A percentile compares a stretch with the other conserved stretches of the same genome.
phyloP scores from a whole-genome alignment of 305 asterid genomes.

The Fraxinus sp. region DNA sequence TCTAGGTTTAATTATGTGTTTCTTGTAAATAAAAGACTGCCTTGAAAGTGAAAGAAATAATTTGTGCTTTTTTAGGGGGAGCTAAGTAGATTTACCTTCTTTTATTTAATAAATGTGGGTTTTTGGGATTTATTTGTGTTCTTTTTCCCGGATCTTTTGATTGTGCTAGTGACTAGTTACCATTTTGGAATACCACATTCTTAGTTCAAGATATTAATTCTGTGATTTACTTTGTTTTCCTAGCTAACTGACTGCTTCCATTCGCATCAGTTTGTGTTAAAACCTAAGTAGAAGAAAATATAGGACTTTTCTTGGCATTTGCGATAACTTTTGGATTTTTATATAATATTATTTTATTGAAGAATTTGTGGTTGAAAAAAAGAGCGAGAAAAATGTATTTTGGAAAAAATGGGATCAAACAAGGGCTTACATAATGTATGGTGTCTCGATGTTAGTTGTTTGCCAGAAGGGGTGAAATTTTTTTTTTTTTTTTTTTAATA shows the following conservation, averaged over 20 bases:
- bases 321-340: neutral
- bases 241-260: neutral
- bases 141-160: neutral
- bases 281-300: neutral
- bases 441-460: neutral
- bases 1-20: conserved; percentile 40
- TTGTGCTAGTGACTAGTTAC: neutral
- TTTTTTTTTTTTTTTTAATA: neutral
- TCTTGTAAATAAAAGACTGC: conserved; percentile 19
- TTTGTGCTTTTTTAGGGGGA: neutral
- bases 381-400: neutral
- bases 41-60: conserved; percentile 7
- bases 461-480: neutral
- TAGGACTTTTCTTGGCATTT: neutral
- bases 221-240: neutral
- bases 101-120: conserved; percentile 8
- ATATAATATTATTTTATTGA: neutral
- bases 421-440: neutral
- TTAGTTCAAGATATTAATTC: neutral
- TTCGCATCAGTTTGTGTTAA: neutral
- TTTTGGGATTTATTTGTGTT: conserved; percentile 32
- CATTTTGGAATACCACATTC: neutral
- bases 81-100: conserved; percentile 17
- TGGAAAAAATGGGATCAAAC: neutral
- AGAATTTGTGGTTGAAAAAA: neutral